Evolutionary conservation across 2,329 filamentous ascomycete species (phyloP), one percentile per base, ranked within the genome.

Genomic region (Blumeriella jaapii): DNA sequence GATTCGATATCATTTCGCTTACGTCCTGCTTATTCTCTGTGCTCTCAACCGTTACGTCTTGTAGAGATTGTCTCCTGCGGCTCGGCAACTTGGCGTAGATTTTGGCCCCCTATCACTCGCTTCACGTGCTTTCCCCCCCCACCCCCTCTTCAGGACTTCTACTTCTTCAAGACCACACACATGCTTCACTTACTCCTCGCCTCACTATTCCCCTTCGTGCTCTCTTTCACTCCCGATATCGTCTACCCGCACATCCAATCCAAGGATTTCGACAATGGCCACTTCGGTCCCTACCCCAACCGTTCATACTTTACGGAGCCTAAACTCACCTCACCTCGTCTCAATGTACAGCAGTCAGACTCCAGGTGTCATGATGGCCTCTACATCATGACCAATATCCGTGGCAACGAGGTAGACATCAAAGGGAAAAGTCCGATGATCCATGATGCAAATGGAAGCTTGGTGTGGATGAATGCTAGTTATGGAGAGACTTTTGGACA

Each of bases 201-300:
- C 7, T 9, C 8, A 9, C 13, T 25, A 7, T 9, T 25, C 15
- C 6, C 14, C 5, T 11, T 24, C 17, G 9, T 24, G 9, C 9
- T 32, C 30, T 32, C 30, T 12, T 11, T 17, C 9, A 19, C 15
- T 7, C 13, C 11, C 19, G 19, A 20, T 18, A 15, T 9, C 9
- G 11, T 28, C n/a, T 19, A 24, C 8, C 20, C 13, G 5, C 12
- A 28, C 15, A 16, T 24, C 17, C 16, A 16, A 29, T 35, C 33
- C 25, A 29, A 19, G 26, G 28, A 12, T 23, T 61, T 58, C 41
- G 58, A 62, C 26, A 31, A 47, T 9, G 54, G 53, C 12, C 42
- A 46, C 1, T 56, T 53, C 24, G 59, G 59, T 16, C 34, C 49
- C 5, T 60, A 59, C 45, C 57, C 59, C 6, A 52, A 52, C 23